These are phyloP conservation scores for Periconia sp. DNA, from an alignment of 2,329 filamentous ascomycete genomes.

Conservation along the genomic window DNA sequence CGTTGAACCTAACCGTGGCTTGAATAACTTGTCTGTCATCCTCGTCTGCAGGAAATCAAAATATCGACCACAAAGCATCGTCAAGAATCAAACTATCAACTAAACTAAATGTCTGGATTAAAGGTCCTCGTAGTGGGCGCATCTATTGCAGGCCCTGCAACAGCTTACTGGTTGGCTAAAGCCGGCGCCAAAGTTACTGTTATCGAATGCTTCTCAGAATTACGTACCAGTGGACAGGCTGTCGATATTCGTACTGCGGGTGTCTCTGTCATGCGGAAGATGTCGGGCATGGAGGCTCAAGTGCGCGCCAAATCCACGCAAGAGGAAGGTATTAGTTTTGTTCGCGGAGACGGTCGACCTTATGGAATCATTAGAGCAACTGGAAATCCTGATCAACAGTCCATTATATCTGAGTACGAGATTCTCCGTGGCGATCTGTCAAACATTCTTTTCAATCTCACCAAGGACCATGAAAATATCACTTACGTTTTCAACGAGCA, in stretches of 20 bases:
- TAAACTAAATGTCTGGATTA: constrained; percentile 11
- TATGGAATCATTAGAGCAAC: constrained; percentile 31
- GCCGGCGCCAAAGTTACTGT: constrained; percentile 46
- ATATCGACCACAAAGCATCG: too few species aligned
- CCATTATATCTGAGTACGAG: constrained; percentile 24
- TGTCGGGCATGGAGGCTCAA: constrained; percentile 42
- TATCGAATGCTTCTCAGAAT: constrained; percentile 46
- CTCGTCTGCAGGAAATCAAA: too few species aligned
- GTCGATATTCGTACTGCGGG: constrained; percentile 51
- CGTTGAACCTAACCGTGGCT: too few species aligned
- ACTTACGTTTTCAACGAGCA: constrained; percentile 23
- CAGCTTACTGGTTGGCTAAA: constrained; percentile 38
- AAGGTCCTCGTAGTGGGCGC: constrained; percentile 40
- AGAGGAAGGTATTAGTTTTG: constrained; percentile 45
- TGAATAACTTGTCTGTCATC: too few species aligned
- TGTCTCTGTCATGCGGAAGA: constrained; percentile 45
- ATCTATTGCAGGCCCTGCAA: constrained; percentile 41
- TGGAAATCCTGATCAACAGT: constrained; percentile 27
- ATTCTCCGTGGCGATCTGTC: constrained; percentile 34
- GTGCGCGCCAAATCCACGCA: constrained; percentile 38
- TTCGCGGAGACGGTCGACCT: constrained; percentile 24
- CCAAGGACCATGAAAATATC: constrained; percentile 21
- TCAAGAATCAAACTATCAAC: too few species aligned
- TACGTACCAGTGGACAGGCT: constrained; percentile 49
- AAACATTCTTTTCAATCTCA: constrained; percentile 31